These are phyloP conservation scores for Bullera alba DNA, from an alignment of 768 basidiomycete species.

Conservation along the genomic window DNA sequence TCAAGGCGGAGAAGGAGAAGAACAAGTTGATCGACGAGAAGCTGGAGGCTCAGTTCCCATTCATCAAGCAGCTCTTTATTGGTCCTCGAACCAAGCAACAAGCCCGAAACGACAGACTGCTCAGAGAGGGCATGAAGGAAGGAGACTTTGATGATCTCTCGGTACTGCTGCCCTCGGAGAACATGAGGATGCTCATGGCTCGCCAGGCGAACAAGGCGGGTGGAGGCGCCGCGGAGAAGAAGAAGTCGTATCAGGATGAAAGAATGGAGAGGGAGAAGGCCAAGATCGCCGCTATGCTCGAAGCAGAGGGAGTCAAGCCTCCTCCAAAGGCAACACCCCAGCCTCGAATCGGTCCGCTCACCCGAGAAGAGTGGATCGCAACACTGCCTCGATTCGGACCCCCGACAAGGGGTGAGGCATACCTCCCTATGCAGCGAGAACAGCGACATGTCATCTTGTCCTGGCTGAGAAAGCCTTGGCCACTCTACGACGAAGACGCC, in stretches of 20 bases:
- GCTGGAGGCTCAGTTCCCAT: slow-evolving; percentile 26
- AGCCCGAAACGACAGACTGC: slow-evolving; percentile 18
- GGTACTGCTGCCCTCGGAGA: slow-evolving; percentile 23
- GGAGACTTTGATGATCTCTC: slow-evolving; percentile 25
- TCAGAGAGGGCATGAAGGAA: slow-evolving; percentile 21
- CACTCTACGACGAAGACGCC: slow-evolving; percentile 25
- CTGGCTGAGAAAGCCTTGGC: slow-evolving; percentile 34
- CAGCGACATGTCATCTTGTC: slow-evolving; percentile 28
- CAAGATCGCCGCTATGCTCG: slow-evolving; percentile 11
- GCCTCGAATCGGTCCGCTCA: slow-evolving; percentile 18
- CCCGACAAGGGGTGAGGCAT: slow-evolving; percentile 14
- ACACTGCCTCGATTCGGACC: slow-evolving; percentile 26
- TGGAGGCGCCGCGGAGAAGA: not conserved
- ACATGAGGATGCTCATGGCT: slow-evolving; percentile 10
- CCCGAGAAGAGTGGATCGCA: slow-evolving; percentile 23
- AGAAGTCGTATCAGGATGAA: slow-evolving; percentile 17
- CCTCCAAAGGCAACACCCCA: not conserved
- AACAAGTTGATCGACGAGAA: slow-evolving; percentile 18
- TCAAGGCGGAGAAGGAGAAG: slow-evolving; percentile 5
- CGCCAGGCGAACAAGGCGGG: not conserved
- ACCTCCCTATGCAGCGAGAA: slow-evolving; percentile 25
- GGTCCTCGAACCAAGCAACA: slow-evolving; percentile 35
- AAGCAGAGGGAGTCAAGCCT: not conserved
- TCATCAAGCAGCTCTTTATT: slow-evolving; percentile 31
- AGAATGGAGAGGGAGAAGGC: slow-evolving; percentile 28